Evolutionary conservation across 129 eudicot genomes (phyloP).

Genomic region (Tagetes erecta): DNA sequence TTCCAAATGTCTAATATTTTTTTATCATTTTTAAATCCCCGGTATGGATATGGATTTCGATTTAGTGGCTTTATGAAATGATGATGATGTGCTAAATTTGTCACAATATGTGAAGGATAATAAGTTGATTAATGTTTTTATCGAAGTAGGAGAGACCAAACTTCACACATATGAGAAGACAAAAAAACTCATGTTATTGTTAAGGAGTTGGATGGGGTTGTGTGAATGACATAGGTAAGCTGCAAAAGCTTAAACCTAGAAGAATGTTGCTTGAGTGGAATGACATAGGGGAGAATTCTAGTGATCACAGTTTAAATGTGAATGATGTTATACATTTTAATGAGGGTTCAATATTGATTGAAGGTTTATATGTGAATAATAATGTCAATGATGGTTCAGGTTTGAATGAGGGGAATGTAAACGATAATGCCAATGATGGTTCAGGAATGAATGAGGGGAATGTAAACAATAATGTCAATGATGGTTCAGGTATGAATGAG

Average conservation of each 20-base stretch:
- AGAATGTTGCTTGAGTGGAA: neutral
- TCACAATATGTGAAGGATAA: neutral
- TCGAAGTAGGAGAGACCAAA: neutral
- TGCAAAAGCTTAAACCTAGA: too few relatives aligned
- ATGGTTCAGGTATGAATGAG: neutral
- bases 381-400: too few relatives aligned
- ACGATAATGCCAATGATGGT: too few relatives aligned
- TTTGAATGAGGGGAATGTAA: too few relatives aligned
- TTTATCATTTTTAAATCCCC: neutral
- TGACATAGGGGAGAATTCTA: neutral
- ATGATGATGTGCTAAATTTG: neutral
- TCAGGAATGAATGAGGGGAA: neutral
- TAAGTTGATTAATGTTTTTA: neutral
- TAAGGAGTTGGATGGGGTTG: neutral
- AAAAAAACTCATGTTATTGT: neutral
- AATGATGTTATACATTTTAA: neutral
- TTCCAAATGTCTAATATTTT: neutral
- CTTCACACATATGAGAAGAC: neutral
- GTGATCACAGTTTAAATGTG: neutral
- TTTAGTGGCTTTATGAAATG: neutral
- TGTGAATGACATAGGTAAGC: neutral
- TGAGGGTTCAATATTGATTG: neutral
- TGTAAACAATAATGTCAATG: too few relatives aligned
- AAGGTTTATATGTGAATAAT: neutral
- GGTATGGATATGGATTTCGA: neutral